A percentile compares a stretch with the other conserved stretches of the same genome.
These are phyloP conservation scores for Aspergillus amoenus DNA, from an alignment of 2,329 filamentous ascomycete species.

Conservation along the genomic window DNA sequence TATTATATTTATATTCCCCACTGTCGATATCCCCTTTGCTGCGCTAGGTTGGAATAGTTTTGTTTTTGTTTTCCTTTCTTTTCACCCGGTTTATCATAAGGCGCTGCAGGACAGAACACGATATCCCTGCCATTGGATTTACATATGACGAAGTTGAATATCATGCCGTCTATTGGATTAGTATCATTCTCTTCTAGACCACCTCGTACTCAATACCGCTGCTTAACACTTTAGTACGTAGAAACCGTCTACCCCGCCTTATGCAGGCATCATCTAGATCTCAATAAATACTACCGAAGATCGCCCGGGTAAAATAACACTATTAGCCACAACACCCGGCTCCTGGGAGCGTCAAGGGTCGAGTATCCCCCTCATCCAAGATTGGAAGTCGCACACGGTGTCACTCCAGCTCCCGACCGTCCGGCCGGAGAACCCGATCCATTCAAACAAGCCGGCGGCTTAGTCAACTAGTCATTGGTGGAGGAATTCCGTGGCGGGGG, in stretches of 20 bases:
- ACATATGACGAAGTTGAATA: neutral
- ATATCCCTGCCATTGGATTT: neutral
- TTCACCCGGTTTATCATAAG: neutral
- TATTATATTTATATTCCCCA: constrained; percentile 1
- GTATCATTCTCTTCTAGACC: no score
- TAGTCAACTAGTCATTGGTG: constrained; percentile 12
- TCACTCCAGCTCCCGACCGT: neutral
- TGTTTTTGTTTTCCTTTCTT: neutral
- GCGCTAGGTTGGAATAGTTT: neutral
- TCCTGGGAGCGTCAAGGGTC: neutral
- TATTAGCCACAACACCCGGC: neutral
- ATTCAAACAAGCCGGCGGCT: neutral
- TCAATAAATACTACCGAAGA: neutral
- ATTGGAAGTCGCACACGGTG: neutral
- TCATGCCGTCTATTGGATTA: neutral
- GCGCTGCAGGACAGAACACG: neutral
- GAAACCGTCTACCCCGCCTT: neutral
- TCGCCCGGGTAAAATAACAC: neutral
- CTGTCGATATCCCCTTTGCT: neutral
- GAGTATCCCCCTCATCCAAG: no score
- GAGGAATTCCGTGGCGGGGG: constrained; percentile 4
- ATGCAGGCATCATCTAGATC: neutral
- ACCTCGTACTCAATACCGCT: no score
- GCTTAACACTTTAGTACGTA: neutral
- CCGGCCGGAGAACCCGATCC: neutral